These are phyloP conservation scores for Pneumocystis oryctolagi DNA, from an alignment of 1,139 yeast species.

Conservation along the genomic window DNA sequence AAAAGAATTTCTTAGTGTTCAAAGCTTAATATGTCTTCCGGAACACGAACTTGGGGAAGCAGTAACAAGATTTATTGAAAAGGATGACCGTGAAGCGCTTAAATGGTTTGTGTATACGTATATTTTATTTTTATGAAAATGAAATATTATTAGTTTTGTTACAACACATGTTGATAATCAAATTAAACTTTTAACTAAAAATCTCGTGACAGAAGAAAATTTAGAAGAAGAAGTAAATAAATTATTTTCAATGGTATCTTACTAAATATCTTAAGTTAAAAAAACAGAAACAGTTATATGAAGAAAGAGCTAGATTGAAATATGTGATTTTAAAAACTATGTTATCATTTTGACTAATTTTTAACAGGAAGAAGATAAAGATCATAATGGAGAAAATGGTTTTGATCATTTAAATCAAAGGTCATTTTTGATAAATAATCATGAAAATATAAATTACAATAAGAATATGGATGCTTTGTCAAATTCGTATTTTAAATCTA, in stretches of 20 bases:
- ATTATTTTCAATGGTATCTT: background rate
- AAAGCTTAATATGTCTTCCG: constrained; percentile 55
- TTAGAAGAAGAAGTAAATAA: constrained; percentile 17
- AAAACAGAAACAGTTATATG: background rate
- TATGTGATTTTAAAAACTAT: background rate
- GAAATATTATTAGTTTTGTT: constrained; percentile 32
- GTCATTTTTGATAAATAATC: background rate
- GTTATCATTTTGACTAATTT: background rate
- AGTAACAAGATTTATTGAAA: constrained; percentile 54
- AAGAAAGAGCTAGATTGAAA: background rate
- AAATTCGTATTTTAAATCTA: background rate
- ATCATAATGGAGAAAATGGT: background rate
- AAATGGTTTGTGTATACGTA: constrained; percentile 24
- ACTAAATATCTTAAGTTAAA: background rate
- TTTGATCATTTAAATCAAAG: background rate
- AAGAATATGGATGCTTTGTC: background rate
- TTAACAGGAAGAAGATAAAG: background rate
- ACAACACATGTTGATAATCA: constrained; percentile 52
- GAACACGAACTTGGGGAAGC: constrained; percentile 66
- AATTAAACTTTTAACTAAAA: constrained; percentile 39
- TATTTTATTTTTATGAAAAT: background rate
- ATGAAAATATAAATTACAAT: background rate
- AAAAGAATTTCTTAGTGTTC: constrained; percentile 43
- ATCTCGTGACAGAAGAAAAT: constrained; percentile 25
- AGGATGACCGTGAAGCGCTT: constrained; percentile 65